Base-by-base conservation (phyloP, 2,329 filamentous ascomycete genomes). In the Botrytis fragariae region DNA sequence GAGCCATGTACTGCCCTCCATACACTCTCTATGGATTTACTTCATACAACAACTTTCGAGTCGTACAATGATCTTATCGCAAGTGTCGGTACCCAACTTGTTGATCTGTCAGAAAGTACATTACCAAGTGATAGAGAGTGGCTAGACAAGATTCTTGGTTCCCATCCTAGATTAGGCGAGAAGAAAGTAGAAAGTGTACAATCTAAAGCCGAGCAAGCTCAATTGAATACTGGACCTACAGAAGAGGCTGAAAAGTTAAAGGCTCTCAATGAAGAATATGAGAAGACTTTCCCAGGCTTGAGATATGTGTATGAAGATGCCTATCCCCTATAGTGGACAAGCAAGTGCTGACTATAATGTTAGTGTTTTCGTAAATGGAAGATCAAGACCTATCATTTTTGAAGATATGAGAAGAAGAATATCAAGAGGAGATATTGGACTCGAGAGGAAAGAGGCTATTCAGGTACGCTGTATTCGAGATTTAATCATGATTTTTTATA, bases 361-460 rank as follows among this genome's bases (percentile, higher is more conserved):
- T 75, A 90, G 88, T 61, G 93, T 95, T 29, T 98, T 97, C 81
- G 95, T 98, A 72, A 95, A 97, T 81, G 94, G 93, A 0, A 87
- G 95, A 64, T 87, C 88, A 59, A 86, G 94, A 73, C 86, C 88
- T 2, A 88, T 89, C 75, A 91, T 98, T 72, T 93, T 97, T 91
- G 86, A 89, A 75, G 91, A 97, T 79, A 97, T 97, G 93, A 87
- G 87, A 75, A 81, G 83, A 70, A 87, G 95, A 70, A 97, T 97
- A 79, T 87, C 86, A 25, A 84, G 91, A 70, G 90, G 87, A 1
- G 88, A 95, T 81, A 84, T 90, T 69, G 82, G 85, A 37, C 85
- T 85, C 25, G 95, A 98, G 83, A 88, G 94, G 75, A 81, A 84
- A 72, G 92, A 92, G 77, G 93, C 89, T 9, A 91, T 97, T 68